phyloP scores from a whole-genome alignment of 176 grass and related monocot species.

The Musa beccarii region DNA sequence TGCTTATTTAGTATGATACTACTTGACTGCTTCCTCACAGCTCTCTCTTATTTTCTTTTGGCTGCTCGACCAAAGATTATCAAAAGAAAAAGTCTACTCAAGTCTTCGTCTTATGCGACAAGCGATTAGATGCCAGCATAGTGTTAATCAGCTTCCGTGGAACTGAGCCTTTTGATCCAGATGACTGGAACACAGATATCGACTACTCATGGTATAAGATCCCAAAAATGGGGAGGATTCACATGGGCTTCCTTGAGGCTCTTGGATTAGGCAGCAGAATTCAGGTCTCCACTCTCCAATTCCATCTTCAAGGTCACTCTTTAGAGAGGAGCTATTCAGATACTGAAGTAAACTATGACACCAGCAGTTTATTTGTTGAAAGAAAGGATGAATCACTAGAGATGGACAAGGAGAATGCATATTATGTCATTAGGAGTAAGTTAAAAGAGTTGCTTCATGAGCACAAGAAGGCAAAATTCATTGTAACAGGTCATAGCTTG shows the following conservation, averaged over 20 bases:
- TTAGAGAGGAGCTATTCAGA: neutral
- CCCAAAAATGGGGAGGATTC: conserved; percentile 24
- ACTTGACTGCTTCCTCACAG: neutral
- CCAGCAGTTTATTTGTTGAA: neutral
- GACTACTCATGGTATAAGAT: conserved; percentile 39
- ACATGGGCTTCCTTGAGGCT: conserved; percentile 37
- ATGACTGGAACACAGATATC: conserved; percentile 21
- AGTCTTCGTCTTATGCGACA: conserved; percentile 42
- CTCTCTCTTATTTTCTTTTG: neutral
- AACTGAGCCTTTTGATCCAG: conserved; percentile 31
- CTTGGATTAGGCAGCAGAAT: conserved; percentile 26
- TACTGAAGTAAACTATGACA: neutral
- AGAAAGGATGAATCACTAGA: neutral
- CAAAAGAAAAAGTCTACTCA: conserved; percentile 18
- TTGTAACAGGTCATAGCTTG: conserved; percentile 34
- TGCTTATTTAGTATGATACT: neutral
- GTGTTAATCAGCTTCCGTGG: conserved; percentile 29
- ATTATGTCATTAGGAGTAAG: conserved; percentile 22
- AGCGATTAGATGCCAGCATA: conserved; percentile 25
- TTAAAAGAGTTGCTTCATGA: conserved; percentile 12
- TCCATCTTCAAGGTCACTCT: neutral
- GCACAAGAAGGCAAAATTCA: conserved; percentile 30
- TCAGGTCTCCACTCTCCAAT: neutral
- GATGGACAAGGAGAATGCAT: conserved; percentile 9
- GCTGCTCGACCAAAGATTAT: conserved; percentile 13